These are phyloP conservation scores for Stachybotrys chlorohalonatus DNA, from an alignment of 2,329 filamentous ascomycete genomes.

Conservation along the genomic window DNA sequence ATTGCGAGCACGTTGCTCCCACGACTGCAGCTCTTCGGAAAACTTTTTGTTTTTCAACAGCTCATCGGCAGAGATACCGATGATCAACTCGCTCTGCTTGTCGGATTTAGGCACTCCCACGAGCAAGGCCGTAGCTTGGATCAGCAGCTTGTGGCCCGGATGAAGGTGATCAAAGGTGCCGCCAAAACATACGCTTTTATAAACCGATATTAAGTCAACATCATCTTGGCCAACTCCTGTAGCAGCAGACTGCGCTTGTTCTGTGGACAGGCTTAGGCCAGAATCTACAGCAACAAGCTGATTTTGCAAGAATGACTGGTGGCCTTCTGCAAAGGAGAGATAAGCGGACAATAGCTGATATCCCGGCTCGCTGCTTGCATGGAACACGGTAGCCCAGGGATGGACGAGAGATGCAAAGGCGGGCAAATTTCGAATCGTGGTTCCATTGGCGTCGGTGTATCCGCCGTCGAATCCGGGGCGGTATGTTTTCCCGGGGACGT, in stretches of 20 bases:
- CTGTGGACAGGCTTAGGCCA: slow-evolving; percentile 34
- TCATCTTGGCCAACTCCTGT: not conserved
- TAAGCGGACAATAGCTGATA: slow-evolving; percentile 46
- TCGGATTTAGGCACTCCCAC: not conserved
- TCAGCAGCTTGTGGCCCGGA: slow-evolving; percentile 87
- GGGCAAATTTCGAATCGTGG: slow-evolving; percentile 38
- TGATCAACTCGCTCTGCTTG: slow-evolving; percentile 23
- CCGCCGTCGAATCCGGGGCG: slow-evolving; percentile 22
- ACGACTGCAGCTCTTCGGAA: slow-evolving; percentile 69
- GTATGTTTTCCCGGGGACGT: slow-evolving; percentile 29
- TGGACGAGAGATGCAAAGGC: slow-evolving; percentile 44
- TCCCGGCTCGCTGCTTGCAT: slow-evolving; percentile 55
- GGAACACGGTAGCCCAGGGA: slow-evolving; percentile 58
- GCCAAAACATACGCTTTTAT: slow-evolving; percentile 59
- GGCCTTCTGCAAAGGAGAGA: slow-evolving; percentile 35
- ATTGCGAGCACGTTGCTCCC: slow-evolving; percentile 61
- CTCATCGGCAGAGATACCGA: slow-evolving; percentile 84
- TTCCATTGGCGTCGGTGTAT: slow-evolving; percentile 32
- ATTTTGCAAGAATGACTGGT: slow-evolving; percentile 36
- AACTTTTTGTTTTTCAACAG: slow-evolving; percentile 85
- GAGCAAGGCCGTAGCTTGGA: slow-evolving; percentile 55
- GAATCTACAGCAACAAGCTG: slow-evolving; percentile 44
- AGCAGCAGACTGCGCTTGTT: not conserved
- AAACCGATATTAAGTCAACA: slow-evolving; percentile 8
- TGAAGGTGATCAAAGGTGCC: slow-evolving; percentile 97